These are phyloP conservation scores for Chaetomium sp. DNA, from an alignment of 2,329 filamentous ascomycete genomes.

Conservation along the genomic window DNA sequence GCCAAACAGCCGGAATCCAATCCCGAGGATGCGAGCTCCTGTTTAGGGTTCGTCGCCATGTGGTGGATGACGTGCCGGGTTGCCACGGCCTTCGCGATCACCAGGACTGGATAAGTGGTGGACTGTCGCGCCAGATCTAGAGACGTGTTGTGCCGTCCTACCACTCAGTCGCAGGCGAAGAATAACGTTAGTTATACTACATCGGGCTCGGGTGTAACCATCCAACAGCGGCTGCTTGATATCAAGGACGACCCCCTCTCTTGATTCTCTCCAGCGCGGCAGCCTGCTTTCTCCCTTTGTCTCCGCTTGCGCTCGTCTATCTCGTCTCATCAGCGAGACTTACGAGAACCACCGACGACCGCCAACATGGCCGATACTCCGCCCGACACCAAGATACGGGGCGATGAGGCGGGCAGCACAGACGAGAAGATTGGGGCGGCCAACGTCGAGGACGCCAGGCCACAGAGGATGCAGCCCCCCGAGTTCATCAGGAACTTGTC, in stretches of 20 bases:
- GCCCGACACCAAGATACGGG: not conserved
- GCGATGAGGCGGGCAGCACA: conserved; percentile 20
- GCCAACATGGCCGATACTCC: conserved; percentile 8
- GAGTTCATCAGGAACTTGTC: conserved; percentile 45
- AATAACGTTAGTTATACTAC: not conserved
- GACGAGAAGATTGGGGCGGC: conserved; percentile 26
- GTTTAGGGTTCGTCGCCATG: not conserved
- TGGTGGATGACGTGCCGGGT: conserved; percentile 2
- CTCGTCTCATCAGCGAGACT: not conserved
- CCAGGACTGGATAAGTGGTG: conserved; percentile 1
- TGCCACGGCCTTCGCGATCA: not conserved
- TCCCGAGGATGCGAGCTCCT: not conserved
- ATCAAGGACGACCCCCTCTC: conserved; percentile 1
- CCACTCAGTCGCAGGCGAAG: not conserved
- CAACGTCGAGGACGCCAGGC: conserved; percentile 22
- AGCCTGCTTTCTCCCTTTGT: not conserved
- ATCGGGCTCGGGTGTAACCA: not conserved
- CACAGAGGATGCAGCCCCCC: conserved; percentile 34
- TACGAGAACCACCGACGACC: not conserved
- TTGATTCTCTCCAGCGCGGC: not conserved
- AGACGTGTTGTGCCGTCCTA: not conserved
- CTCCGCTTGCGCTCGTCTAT: not conserved
- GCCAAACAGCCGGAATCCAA: conserved; percentile 1
- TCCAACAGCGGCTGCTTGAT: not conserved
- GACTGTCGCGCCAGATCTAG: not conserved